Evolutionary conservation across 1,284 basidiomycete genomes (phyloP).

Genomic region (Sparassis latifolia): DNA sequence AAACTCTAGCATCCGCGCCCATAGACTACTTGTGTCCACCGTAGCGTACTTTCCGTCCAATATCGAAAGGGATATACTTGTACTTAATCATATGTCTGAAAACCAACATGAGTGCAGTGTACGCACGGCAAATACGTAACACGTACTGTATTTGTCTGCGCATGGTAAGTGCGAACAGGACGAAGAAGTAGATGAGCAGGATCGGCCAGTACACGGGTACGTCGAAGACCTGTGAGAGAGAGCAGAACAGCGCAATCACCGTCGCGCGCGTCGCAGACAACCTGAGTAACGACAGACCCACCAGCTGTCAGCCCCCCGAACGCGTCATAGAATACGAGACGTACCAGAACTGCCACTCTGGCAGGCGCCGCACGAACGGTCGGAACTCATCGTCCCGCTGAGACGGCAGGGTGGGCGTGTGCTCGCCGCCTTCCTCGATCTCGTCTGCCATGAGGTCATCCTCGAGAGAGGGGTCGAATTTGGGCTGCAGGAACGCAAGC

Average conservation of each 20-base stretch:
- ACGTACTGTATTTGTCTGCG: slow-evolving; percentile 88
- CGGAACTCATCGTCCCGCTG: slow-evolving; percentile 87
- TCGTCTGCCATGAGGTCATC: slow-evolving; percentile 92
- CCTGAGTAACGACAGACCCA: slow-evolving; percentile 67
- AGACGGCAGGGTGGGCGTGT: slow-evolving; percentile 41
- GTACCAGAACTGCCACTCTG: slow-evolving; percentile 95
- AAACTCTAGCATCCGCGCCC: background rate
- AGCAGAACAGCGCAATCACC: slow-evolving; percentile 73
- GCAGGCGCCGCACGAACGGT: slow-evolving; percentile 93
- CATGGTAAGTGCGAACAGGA: slow-evolving; percentile 87
- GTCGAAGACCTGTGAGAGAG: slow-evolving; percentile 79
- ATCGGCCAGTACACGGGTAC: slow-evolving; percentile 99
- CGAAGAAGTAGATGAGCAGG: slow-evolving; percentile 88
- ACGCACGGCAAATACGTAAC: background rate
- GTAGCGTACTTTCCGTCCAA: slow-evolving; percentile 82
- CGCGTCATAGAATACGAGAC: slow-evolving; percentile 78
- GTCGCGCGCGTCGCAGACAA: slow-evolving; percentile 89
- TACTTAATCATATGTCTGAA: slow-evolving; percentile 97
- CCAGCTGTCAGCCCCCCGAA: slow-evolving; percentile 94
- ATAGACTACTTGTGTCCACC: slow-evolving; percentile 22
- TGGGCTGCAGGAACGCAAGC: slow-evolving; percentile 85
- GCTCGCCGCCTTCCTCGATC: slow-evolving; percentile 84
- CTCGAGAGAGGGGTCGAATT: slow-evolving; percentile 94
- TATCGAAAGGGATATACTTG: slow-evolving; percentile 89
- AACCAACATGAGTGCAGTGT: background rate